Evolutionary conservation across 306 rosid species (phyloP).

Genomic region (Amphicarpaea edgeworthii): DNA sequence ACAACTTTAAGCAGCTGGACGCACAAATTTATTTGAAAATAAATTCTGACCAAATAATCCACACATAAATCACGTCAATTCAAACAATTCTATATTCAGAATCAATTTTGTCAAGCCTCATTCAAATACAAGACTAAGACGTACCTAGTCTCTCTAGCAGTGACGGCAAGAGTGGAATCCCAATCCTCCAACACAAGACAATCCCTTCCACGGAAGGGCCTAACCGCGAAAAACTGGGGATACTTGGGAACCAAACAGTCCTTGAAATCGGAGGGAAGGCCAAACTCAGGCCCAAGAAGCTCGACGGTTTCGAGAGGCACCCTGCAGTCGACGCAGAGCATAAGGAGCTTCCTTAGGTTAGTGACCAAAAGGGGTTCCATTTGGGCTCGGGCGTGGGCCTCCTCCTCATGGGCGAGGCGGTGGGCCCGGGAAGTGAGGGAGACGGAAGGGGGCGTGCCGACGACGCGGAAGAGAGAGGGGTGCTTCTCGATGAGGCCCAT

Average conservation of each 20-base stretch:
- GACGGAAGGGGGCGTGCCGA: conserved; percentile 62
- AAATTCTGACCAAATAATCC: no score
- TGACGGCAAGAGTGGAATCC: conserved; percentile 75
- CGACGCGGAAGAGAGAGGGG: conserved; percentile 72
- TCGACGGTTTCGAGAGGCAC: conserved; percentile 68
- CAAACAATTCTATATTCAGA: no score
- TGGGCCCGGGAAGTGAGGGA: conserved; percentile 65
- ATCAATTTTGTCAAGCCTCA: no score
- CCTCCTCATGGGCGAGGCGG: conserved; percentile 61
- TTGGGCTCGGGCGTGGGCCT: conserved; percentile 51
- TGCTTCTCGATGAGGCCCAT: conserved; percentile 77
- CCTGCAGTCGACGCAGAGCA: conserved; percentile 76
- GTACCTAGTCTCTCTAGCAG: conserved; percentile 63
- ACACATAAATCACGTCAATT: no score
- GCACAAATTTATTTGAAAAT: no score
- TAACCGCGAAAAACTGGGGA: conserved; percentile 68
- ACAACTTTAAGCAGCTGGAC: no score
- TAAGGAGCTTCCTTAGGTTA: conserved; percentile 71
- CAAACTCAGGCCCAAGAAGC: conserved; percentile 65
- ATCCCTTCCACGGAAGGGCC: conserved; percentile 56
- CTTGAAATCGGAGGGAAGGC: conserved; percentile 63
- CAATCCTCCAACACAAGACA: conserved; percentile 76
- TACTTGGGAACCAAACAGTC: conserved; percentile 57
- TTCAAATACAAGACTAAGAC: no score
- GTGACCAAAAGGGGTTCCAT: conserved; percentile 83